Conservation (phyloP, 352 stramenopile species). For the Thraustochytrium striatum region DNA sequence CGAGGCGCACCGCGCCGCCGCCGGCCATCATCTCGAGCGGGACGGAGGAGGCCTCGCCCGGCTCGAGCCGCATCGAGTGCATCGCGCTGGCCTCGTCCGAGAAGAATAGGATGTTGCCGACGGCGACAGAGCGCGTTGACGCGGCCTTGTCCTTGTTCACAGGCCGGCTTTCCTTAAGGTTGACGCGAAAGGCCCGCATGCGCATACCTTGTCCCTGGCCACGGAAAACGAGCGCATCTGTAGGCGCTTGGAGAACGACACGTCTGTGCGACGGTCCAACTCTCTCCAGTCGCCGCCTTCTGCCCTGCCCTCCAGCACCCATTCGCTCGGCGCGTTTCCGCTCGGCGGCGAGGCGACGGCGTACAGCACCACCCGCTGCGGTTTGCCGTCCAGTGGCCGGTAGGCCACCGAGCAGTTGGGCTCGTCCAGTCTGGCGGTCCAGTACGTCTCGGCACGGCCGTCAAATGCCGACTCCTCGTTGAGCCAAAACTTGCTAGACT, state of each 20-base stretch:
- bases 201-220: background rate
- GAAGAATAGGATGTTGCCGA: constrained; percentile 37
- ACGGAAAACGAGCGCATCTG: constrained; percentile 22
- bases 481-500: background rate
- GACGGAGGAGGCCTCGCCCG: background rate
- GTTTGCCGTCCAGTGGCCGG: background rate
- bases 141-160: background rate
- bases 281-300: background rate
- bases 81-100: background rate
- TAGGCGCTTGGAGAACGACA: constrained; percentile 10
- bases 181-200: background rate
- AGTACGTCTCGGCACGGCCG: constrained; percentile 4
- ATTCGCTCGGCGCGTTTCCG: constrained; percentile 11
- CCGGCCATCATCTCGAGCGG: constrained; percentile 8
- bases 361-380: background rate
- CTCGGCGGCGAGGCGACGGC: background rate
- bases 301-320: constrained; percentile 2
- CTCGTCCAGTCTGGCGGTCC: background rate
- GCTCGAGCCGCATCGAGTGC: background rate
- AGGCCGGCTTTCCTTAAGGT: background rate
- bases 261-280: constrained; percentile 1
- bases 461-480: constrained; percentile 7
- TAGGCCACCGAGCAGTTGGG: background rate
- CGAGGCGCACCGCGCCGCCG: constrained; percentile 3
- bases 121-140: background rate